A percentile compares a stretch with the other conserved stretches of the same genome.
These are phyloP conservation scores for Lindgomyces ingoldianus DNA, from an alignment of 495 filamentous ascomycete species.

Conservation along the genomic window DNA sequence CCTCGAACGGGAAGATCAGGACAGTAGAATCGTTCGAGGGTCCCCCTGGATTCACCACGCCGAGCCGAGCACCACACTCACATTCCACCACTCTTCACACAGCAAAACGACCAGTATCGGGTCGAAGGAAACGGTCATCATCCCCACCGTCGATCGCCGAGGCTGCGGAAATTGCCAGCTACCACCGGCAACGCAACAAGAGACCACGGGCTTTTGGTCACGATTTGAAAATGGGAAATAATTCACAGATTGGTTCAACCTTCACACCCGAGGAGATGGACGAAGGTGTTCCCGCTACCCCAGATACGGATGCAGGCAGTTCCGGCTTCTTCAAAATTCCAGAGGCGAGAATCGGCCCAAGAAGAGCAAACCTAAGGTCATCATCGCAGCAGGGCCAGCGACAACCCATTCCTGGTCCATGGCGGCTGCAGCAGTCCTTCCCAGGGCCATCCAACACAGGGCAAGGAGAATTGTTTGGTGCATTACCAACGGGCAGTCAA, in stretches of 20 bases:
- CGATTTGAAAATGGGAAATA: constrained; percentile 4
- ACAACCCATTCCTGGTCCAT: constrained; percentile 17
- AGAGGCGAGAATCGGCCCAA: constrained; percentile 2
- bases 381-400: constrained; percentile 15
- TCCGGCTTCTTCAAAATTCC: constrained; percentile 32
- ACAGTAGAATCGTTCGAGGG: constrained; percentile 10
- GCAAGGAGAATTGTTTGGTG: neutral
- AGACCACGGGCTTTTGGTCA: constrained; percentile 38
- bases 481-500: neutral
- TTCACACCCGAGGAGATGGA: constrained; percentile 36
- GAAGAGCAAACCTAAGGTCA: constrained; percentile 29
- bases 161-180: constrained; percentile 54
- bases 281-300: constrained; percentile 31
- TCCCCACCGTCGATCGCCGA: constrained; percentile 62
- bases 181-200: constrained; percentile 42
- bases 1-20: constrained; percentile 22
- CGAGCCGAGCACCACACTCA: constrained; percentile 12
- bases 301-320: constrained; percentile 34
- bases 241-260: neutral
- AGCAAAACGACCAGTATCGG: constrained; percentile 25
- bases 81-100: neutral
- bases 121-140: constrained; percentile 49
- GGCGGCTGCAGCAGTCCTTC: constrained; percentile 27
- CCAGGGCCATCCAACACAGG: constrained; percentile 13
- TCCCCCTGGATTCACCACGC: constrained; percentile 24